A percentile compares a stretch with the other conserved stretches of the same genome.
phyloP scores from a whole-genome alignment of 73 alveolate species.

The Symbiodinium pilosum region DNA sequence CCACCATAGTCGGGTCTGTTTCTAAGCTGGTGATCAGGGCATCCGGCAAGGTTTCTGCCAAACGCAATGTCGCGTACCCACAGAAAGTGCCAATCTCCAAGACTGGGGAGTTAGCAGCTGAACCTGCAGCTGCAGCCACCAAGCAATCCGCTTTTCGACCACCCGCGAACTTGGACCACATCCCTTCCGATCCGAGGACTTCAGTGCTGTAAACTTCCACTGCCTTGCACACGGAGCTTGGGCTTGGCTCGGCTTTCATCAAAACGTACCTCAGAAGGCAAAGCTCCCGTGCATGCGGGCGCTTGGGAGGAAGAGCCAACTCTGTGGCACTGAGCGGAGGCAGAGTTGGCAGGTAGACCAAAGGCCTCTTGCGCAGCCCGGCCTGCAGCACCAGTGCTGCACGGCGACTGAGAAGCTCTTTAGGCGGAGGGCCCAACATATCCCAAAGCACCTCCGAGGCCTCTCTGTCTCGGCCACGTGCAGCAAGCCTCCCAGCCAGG shows the following conservation, averaged over 20 bases:
- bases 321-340: neutral
- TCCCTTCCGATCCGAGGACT: neutral
- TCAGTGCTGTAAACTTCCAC: neutral
- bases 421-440: neutral
- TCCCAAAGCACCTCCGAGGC: neutral
- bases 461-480: neutral
- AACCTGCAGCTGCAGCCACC: neutral
- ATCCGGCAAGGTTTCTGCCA: neutral
- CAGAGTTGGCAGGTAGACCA: neutral
- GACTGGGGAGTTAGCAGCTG: neutral
- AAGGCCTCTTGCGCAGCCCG: neutral
- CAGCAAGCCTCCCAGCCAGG: conserved; percentile 3
- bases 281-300: neutral
- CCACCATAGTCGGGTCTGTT: neutral
- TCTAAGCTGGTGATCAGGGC: neutral
- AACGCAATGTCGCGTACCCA: neutral
- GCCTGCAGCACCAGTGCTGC: neutral
- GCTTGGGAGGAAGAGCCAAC: neutral
- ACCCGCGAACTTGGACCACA: conserved; percentile 13
- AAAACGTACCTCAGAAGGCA: neutral
- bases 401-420: neutral
- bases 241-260: neutral
- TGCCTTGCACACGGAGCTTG: neutral
- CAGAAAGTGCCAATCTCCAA: neutral
- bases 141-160: neutral